Percentiles rank a stretch among this genome's conserved stretches.
Conservation (phyloP, 352 stramenopile species). For the Globisporangium megalacanthum region DNA sequence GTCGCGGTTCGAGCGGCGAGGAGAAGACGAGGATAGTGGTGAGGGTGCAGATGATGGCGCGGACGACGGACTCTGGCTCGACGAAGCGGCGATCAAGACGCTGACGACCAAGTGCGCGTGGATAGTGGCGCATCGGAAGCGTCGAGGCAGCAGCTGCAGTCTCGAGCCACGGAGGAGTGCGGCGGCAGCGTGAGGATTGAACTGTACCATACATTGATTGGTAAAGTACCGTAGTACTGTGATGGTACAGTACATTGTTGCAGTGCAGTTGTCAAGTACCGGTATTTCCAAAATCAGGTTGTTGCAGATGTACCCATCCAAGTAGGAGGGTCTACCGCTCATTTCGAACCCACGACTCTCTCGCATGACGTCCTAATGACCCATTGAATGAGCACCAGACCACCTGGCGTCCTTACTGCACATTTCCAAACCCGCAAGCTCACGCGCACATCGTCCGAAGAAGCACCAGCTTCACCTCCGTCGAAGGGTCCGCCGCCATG, state of each 20-base stretch:
- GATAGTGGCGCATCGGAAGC: conserved; percentile 13
- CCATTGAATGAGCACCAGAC: too few species aligned
- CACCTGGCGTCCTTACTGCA: too few species aligned
- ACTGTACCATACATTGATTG: background rate
- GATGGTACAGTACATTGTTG: too few species aligned
- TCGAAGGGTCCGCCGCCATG: too few species aligned
- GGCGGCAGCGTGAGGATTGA: conserved; percentile 6
- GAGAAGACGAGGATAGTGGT: background rate
- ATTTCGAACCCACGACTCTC: too few species aligned
- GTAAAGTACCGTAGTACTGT: background rate
- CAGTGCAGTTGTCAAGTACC: too few species aligned
- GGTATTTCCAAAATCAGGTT: too few species aligned
- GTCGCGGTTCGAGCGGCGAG: background rate
- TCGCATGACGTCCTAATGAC: too few species aligned
- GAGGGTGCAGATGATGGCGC: too few species aligned
- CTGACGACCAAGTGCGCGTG: conserved; percentile 15
- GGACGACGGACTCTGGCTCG: conserved; percentile 1
- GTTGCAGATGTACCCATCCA: too few species aligned
- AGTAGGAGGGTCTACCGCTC: too few species aligned
- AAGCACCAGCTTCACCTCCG: background rate
- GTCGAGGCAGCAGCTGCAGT: conserved; percentile 9
- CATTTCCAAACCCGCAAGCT: too few species aligned
- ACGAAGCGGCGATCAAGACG: conserved; percentile 13
- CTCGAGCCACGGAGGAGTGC: conserved; percentile 11
- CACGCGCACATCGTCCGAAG: background rate